Evolutionary conservation across 192 early-diverging fungal genomes (phyloP), one percentile per base, ranked within the genome.

Genomic region (Radiomyces spectabilis): DNA sequence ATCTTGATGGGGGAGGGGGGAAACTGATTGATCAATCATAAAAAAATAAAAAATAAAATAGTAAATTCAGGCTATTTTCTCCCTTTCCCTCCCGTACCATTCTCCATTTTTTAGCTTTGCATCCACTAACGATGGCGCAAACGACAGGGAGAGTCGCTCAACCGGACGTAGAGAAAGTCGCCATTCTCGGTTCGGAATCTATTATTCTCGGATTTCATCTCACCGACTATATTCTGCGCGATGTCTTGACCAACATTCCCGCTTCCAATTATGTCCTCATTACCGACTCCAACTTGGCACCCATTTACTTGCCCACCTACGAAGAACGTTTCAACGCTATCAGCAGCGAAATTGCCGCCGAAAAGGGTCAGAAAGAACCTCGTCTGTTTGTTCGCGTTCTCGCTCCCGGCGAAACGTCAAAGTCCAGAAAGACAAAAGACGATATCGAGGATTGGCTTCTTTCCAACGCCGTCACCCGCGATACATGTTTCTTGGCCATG

Each of bases 371-470:
- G n/a, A 27, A n/a, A 25, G 43, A 59, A 15, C 73, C 80, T 43
- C 76, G 83, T 46, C 65, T 97, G 31, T 73, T 96, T 16, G 73
- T 80, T 32, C 83, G 85, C 51, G 76, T 90, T 3, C 68, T 99
- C 54, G 76, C 91, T 27, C 91, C 94, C 2, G 94, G 94, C 18
- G 96, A 98, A 70, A 57, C 78, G 25, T 80, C 81, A 63, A 97
- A 95, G 76, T 91, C 91, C 35, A 72, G 96, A 24, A 85, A 82
- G 35, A 84, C 78, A 19, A 99, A 96, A 74, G 84, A 77, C 39
- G 68, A 69, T 18, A 87, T 96, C 46, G 94, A 99, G 62, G 94
- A 99, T 72, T 99, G 82, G 75, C 80, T 95, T 67, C 80, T 99
- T 18, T 55, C 61, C 16, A 51, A 91, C 39, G 78, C 78, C 15